Base-by-base conservation (phyloP, 2,329 filamentous ascomycete species). In the Sporothrix protearum region DNA sequence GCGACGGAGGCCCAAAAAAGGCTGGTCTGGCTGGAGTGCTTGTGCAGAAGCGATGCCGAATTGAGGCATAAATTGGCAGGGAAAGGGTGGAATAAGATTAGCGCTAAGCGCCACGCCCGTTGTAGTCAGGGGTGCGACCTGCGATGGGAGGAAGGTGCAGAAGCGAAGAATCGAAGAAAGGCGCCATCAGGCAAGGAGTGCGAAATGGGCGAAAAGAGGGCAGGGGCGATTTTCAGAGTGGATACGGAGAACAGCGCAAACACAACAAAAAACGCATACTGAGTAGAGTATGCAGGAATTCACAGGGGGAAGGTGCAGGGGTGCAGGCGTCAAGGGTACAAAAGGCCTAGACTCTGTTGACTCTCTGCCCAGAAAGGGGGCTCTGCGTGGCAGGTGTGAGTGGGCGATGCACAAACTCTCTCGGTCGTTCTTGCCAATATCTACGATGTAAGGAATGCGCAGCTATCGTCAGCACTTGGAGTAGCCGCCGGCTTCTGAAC, bases 81-180 rank as follows among this genome's bases (percentile, higher is more conserved):
- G 22, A 55, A 70, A 36, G 30, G 47, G 47, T 10, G 3, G 39
- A 53, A 64, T 64, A 70, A 70, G 57, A 70, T 70, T 63, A 68
- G 49, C 33, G 30, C 30, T n/a, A 49, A 42, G 33, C 47, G 33
- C 66, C 66, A 39, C 51, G 64, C 49, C 47, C 49, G n/a, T 55
- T 55, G 6, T 57, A 39, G 66, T 45, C 51, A 61, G 68, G 68
- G 68, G 68, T 61, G 42, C 25, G 39, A 47, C 42, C 39, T 57
- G 49, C 33, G 66, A 30, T 68, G 66, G 66, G 30, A 68, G 45
- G 47, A 14, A 68, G 28, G n/a, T 33, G 49, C 25, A 55, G 14
- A 55, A 28, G 22, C 33, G 57, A 63, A 63, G 3, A 25, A 14
- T 6, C 22, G 59, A 28, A 64, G 36, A 12, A 42, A 64, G 12